These are phyloP conservation scores for Erodium texanum DNA, from an alignment of 441 rosid species.

Conservation along the genomic window DNA sequence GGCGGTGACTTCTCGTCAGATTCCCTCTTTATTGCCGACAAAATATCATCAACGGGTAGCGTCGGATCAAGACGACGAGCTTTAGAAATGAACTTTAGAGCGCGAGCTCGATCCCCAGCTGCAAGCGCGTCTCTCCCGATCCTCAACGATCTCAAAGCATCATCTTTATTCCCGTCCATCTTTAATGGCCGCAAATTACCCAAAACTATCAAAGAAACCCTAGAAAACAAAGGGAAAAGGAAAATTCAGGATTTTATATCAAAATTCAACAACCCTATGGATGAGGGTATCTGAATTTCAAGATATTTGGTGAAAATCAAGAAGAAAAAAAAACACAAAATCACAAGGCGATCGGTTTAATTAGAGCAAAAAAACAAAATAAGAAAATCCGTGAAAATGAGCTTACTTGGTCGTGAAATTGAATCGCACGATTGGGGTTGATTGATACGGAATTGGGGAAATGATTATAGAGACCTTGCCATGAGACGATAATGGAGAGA, in stretches of 20 bases:
- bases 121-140: constrained; percentile 65
- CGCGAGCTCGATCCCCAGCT: constrained; percentile 67
- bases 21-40: constrained; percentile 33
- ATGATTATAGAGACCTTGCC: not conserved
- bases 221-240: not conserved
- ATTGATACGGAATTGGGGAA: not conserved
- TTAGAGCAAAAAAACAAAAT: not conserved
- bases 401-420: not conserved
- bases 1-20: constrained; percentile 19
- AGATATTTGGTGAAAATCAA: not conserved
- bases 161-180: constrained; percentile 95
- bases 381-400: not conserved
- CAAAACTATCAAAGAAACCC: constrained; percentile 7
- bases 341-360: not conserved
- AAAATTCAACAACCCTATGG: not conserved
- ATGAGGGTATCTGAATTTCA: not conserved
- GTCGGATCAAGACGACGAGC: constrained; percentile 86
- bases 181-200: not conserved
- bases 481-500: not conserved
- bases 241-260: not conserved
- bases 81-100: constrained; percentile 59
- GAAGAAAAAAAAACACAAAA: not conserved
- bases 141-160: constrained; percentile 73
- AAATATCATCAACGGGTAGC: constrained; percentile 50
- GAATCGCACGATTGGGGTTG: not conserved